phyloP scores from a whole-genome alignment of 768 basidiomycete species.

The Suillus weaverae region DNA sequence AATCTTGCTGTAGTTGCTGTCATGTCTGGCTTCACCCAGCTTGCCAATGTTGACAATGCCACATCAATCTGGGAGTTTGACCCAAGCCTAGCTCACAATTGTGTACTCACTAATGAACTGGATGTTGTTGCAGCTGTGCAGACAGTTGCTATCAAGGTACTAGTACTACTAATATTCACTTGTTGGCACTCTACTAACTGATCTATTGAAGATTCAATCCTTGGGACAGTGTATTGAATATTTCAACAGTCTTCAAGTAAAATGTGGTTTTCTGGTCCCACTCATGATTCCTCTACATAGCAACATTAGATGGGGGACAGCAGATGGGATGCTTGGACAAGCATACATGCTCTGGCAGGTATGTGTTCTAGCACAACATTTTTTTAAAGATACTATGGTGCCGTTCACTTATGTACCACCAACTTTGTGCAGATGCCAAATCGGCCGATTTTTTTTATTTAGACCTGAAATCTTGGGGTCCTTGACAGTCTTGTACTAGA shows the following conservation, averaged over 20 bases:
- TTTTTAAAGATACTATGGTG: too few species aligned
- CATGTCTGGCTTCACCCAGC: constrained; percentile 32
- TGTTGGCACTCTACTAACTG: constrained; percentile 1
- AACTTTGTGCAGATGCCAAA: neutral
- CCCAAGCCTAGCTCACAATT: constrained; percentile 22
- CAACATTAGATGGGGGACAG: constrained; percentile 27
- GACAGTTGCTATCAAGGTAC: constrained; percentile 32
- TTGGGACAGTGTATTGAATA: constrained; percentile 24
- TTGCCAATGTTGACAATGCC: constrained; percentile 27
- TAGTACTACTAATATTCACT: constrained; percentile 9
- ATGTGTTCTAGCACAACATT: neutral
- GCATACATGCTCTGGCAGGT: constrained; percentile 19
- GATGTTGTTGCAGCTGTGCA: constrained; percentile 33
- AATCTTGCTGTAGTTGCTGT: constrained; percentile 28
- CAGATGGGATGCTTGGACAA: constrained; percentile 22
- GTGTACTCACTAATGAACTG: constrained; percentile 25
- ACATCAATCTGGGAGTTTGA: constrained; percentile 38
- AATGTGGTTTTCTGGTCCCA: constrained; percentile 14
- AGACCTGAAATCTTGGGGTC: neutral
- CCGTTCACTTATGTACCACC: neutral
- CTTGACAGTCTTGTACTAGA: neutral
- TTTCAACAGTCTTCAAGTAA: constrained; percentile 22
- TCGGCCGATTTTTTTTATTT: neutral
- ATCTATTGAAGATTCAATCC: constrained; percentile 19
- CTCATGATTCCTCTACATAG: constrained; percentile 25